Evolutionary conservation across 305 asterid genomes (phyloP).

Genomic region (Fraxinus dipetala): DNA sequence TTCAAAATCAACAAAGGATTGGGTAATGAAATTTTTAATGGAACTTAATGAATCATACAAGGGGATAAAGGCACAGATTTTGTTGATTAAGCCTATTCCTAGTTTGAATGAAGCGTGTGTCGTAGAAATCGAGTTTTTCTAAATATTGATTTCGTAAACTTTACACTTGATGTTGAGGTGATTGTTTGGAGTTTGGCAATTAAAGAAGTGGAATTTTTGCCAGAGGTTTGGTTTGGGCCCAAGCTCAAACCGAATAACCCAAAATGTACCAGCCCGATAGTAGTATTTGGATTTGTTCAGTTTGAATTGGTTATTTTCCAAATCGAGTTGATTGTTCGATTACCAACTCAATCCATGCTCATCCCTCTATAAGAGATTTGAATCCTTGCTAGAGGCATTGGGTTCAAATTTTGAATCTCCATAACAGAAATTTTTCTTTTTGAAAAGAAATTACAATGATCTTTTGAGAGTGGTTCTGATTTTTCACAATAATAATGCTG

Average conservation of each 20-base stretch:
- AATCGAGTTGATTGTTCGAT: not conserved
- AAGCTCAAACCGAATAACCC: too few species aligned
- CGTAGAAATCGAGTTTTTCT: not conserved
- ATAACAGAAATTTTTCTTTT: too few species aligned
- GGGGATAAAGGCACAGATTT: not conserved
- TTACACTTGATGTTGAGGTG: not conserved
- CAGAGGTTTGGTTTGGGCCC: too few species aligned
- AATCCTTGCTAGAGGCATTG: too few species aligned
- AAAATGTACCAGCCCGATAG: not conserved
- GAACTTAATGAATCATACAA: not conserved
- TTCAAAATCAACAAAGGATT: not conserved
- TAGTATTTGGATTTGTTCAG: not conserved
- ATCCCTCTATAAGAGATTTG: too few species aligned
- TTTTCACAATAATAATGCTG: not conserved
- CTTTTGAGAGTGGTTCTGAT: not conserved
- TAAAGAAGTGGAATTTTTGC: too few species aligned
- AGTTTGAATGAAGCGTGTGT: not conserved
- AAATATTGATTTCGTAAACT: not conserved
- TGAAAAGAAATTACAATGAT: not conserved
- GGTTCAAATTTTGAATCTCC: not conserved
- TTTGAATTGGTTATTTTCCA: not conserved
- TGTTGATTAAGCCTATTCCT: not conserved
- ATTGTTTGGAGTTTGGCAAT: too few species aligned
- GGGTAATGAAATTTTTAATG: too few species aligned
- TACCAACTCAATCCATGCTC: too few species aligned